Evolutionary conservation across 345 rosid genomes (phyloP), one percentile per base, ranked within the genome.

Genomic region (Lumnitzera littorea): DNA sequence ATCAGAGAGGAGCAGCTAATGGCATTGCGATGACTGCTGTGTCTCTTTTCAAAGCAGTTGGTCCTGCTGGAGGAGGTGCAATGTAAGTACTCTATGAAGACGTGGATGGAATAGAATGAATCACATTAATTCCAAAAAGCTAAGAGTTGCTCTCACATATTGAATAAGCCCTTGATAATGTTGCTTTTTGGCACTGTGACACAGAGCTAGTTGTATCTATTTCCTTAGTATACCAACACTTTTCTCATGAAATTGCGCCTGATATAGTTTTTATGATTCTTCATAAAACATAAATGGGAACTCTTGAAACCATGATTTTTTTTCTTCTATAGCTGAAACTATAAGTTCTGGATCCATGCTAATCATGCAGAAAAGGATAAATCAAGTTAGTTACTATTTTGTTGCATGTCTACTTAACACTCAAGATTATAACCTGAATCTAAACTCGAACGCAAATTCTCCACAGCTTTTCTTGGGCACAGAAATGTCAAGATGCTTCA

Each of bases 1-100:
- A 62, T 72, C 87, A 82, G 65, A 77, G 84, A 71, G 84, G 84
- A 57, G 78, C 82, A 29, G 87, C 84, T 27, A 79, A 79, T 53
- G 87, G 87, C 52, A 47, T 82, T 4, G 64, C 87, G 25, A 76
- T 79, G 82, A 82, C 87, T 4, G 72, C 58, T 23, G 66, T 79
- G 78, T 82, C 87, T 15, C 55, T 82, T 64, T 79, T 79, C 72
- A 82, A 82, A 68, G 84, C 84, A 10, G 69, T 54, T 11, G 84
- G 84, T 56, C 87, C 87, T 47, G 84, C 82, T 14, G 84, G 67
- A 50, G 87, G 82, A 46, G 87, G 87, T 17, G 61, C 69, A 16
- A 12, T 82, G 87, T 82, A 74, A 82, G 82, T 59, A 31, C 11
- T 58, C 46, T 4, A 46, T 52, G 0, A 11, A 10, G 7, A 9